Percentiles rank a stretch among this genome's conserved stretches.
These are phyloP conservation scores for Yamadazyma sp. DNA, from an alignment of 1,139 yeast genomes.

Conservation along the genomic window DNA sequence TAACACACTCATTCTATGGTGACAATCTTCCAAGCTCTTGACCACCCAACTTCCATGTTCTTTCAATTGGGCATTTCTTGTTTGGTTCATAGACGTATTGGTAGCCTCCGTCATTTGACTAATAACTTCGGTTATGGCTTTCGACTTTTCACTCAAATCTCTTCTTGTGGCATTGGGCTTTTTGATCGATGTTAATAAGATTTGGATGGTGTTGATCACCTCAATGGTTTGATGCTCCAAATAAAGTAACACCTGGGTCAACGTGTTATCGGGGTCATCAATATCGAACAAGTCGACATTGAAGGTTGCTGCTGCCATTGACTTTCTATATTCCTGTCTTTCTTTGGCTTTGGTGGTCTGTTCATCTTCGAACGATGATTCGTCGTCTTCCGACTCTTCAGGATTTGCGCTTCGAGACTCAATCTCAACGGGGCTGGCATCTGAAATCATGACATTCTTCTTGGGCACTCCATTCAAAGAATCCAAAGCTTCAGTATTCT, in stretches of 20 bases:
- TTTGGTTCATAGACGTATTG: constrained; percentile 83
- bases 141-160: constrained; percentile 68
- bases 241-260: constrained; percentile 79
- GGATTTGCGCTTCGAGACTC: constrained; percentile 5
- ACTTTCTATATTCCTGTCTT: constrained; percentile 49
- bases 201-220: constrained; percentile 87
- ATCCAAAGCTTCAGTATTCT: constrained; percentile 5
- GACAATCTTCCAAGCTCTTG: constrained; percentile 80
- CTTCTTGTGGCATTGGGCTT: constrained; percentile 77
- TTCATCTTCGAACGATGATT: constrained; percentile 20
- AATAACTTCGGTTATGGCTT: constrained; percentile 73
- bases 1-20: constrained; percentile 70
- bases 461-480: constrained; percentile 4
- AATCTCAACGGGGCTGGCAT: constrained; percentile 4
- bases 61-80: constrained; percentile 76
- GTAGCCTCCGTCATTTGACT: constrained; percentile 91
- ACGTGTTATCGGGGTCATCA: constrained; percentile 81
- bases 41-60: constrained; percentile 94
- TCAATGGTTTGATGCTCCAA: constrained; percentile 93
- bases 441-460: constrained; percentile 8
- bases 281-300: constrained; percentile 76
- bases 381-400: constrained; percentile 17
- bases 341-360: constrained; percentile 38
- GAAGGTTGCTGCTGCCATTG: constrained; percentile 57
- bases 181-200: constrained; percentile 72